Percentiles rank a stretch among this genome's conserved stretches.
phyloP scores from a whole-genome alignment of 2,329 filamentous ascomycete species.

The Trichoderma brevicompactum region DNA sequence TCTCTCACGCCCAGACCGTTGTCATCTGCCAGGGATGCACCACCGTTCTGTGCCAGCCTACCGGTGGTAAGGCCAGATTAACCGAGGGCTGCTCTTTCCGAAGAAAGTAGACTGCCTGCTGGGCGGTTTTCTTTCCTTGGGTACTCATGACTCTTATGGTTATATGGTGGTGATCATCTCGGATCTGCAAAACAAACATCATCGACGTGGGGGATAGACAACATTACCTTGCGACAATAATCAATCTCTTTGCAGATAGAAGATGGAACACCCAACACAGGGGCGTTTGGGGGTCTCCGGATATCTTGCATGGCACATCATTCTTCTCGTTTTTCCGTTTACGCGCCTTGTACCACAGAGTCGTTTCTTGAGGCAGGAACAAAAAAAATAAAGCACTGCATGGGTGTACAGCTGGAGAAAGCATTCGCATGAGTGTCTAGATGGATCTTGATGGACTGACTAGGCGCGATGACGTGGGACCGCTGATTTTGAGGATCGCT shows the following conservation, averaged over 20 bases:
- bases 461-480: constrained; percentile 65
- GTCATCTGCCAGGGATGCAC: constrained; percentile 99
- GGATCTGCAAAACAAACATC: constrained; percentile 60
- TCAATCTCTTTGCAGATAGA: constrained; percentile 67
- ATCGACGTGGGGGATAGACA: constrained; percentile 57
- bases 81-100: constrained; percentile 99
- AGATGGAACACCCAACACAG: constrained; percentile 68
- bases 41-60: constrained; percentile 99
- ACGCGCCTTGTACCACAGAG: constrained; percentile 52
- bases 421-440: constrained; percentile 61
- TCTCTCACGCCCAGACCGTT: constrained; percentile 99
- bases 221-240: constrained; percentile 51
- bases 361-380: constrained; percentile 48
- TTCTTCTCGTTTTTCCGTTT: constrained; percentile 53
- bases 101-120: constrained; percentile 83
- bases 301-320: constrained; percentile 75
- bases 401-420: constrained; percentile 63
- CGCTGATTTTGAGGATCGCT: constrained; percentile 65
- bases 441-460: constrained; percentile 43
- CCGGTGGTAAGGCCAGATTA: constrained; percentile 97
- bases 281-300: constrained; percentile 78
- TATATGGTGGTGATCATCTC: constrained; percentile 59
- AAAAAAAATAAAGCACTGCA: constrained; percentile 52
- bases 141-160: constrained; percentile 55
- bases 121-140: constrained; percentile 53